phyloP scores from a whole-genome alignment of 176 grass and related monocot genomes.

The Typha latifolia region DNA sequence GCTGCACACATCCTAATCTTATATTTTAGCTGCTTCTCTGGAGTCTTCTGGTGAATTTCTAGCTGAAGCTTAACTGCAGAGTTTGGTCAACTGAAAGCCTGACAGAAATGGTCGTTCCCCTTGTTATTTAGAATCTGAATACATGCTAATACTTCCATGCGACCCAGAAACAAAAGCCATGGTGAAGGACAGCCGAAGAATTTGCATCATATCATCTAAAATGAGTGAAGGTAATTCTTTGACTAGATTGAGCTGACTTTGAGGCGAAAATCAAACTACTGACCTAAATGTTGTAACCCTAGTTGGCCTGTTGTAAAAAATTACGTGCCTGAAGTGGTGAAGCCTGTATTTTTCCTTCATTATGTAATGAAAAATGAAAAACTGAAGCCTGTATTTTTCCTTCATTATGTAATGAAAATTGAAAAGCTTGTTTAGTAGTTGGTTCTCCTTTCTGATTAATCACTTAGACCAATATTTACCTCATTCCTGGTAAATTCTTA shows the following conservation, averaged over 20 bases:
- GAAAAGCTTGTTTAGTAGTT: too few relatives aligned
- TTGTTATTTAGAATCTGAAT: neutral
- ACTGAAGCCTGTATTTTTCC: slow-evolving; percentile 8
- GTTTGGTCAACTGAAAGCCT: neutral
- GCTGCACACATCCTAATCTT: too few relatives aligned
- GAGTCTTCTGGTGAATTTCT: neutral
- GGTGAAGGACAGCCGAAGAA: too few relatives aligned
- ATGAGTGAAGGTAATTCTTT: neutral
- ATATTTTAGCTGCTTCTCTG: neutral
- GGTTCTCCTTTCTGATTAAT: too few relatives aligned
- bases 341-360: slow-evolving; percentile 16
- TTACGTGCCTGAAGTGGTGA: neutral
- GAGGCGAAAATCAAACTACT: neutral
- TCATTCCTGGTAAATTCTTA: too few relatives aligned
- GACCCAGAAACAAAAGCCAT: neutral
- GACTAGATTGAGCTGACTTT: neutral
- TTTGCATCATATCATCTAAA: too few relatives aligned
- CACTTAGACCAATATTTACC: too few relatives aligned
- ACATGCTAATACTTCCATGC: neutral
- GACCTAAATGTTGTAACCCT: neutral
- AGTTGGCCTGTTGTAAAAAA: slow-evolving; percentile 1
- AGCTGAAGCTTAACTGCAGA: neutral
- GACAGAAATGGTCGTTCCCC: neutral
- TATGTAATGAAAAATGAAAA: neutral
- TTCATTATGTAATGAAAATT: too few relatives aligned